Base-by-base conservation (phyloP, 805 yeast genomes). In the Saccharomycopsis sp. region DNA sequence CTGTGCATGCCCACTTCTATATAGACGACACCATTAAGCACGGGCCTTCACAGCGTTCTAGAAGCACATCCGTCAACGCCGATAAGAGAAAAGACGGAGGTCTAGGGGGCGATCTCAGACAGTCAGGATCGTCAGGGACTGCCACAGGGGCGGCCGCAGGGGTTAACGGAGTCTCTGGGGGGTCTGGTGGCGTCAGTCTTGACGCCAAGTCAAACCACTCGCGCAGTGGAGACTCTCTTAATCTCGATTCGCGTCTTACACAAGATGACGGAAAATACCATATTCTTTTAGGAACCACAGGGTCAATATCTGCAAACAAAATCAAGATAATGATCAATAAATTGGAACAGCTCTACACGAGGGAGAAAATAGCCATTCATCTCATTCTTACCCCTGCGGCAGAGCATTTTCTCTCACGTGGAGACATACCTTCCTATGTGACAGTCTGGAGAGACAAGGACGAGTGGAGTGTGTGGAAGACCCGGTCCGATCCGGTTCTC, bases 401-500 rank as follows among this genome's bases (percentile, higher is more conserved):
- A 0, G 90, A 86, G 61, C 91, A 88, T 68, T 92, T 95, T 60
- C 79, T 74, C 44, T 73, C 71, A 71, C 82, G 73, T 71, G 81
- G 67, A 70, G 84, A 78, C 66, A 70, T 74, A 34, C 80, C 91
- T 21, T 78, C 85, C 16, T 85, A 85, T 64, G 89, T 91, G 23
- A 85, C 84, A 61, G 82, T 91, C 16, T 92, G 98, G 98, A 79
- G 91, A 67, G 97, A 94, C 67, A 79, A 81, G 59, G 99, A 94
- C 69, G 98, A 92, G 72, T 92, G 99, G 99, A 74, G 75, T 37
- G 82, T 85, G n/a, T 92, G 97, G 87, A 84, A 84, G 64, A 71
- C 76, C 51, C 78, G 95, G 61, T 77, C 84, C 57, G 98, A 94
- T 70, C 97, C 98, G 1, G 96, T 94, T 41, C 76, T 94, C 63